phyloP scores from a whole-genome alignment of 2,329 filamentous ascomycete species.

The Trichoderma afroharzianum region DNA sequence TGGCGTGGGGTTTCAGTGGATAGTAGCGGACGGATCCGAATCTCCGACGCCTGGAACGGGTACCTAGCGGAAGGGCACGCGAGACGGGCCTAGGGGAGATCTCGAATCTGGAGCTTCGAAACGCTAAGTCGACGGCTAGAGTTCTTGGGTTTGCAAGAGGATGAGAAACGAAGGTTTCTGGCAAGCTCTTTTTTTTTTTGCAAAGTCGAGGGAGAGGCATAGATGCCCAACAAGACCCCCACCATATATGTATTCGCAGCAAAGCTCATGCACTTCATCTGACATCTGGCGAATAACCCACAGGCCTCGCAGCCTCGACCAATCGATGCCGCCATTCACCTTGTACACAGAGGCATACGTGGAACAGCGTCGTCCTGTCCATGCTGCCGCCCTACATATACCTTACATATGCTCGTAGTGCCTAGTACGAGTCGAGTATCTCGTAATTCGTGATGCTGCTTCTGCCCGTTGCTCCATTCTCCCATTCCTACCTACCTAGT shows the following conservation, averaged over 20 bases:
- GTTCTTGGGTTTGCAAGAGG: not conserved
- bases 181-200: not conserved
- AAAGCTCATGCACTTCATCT: constrained; percentile 18
- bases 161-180: constrained; percentile 1
- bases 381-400: constrained; percentile 10
- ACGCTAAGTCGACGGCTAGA: not conserved
- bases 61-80: not conserved
- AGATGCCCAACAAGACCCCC: constrained; percentile 17
- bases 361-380: constrained; percentile 19
- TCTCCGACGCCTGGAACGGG: constrained; percentile 12
- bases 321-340: constrained; percentile 11
- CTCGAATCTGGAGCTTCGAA: not conserved
- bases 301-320: constrained; percentile 8
- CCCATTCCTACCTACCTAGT: not conserved
- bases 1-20: constrained; percentile 15
- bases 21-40: constrained; percentile 14
- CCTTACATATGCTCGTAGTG: not conserved
- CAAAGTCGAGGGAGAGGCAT: constrained; percentile 13
- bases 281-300: constrained; percentile 19
- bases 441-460: not conserved
- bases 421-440: not conserved
- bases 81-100: not conserved
- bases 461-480: not conserved
- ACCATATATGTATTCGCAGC: constrained; percentile 9
- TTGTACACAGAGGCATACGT: constrained; percentile 18